phyloP scores from a whole-genome alignment of 352 stramenopile genomes.

The Globisporangium cystogenes region DNA sequence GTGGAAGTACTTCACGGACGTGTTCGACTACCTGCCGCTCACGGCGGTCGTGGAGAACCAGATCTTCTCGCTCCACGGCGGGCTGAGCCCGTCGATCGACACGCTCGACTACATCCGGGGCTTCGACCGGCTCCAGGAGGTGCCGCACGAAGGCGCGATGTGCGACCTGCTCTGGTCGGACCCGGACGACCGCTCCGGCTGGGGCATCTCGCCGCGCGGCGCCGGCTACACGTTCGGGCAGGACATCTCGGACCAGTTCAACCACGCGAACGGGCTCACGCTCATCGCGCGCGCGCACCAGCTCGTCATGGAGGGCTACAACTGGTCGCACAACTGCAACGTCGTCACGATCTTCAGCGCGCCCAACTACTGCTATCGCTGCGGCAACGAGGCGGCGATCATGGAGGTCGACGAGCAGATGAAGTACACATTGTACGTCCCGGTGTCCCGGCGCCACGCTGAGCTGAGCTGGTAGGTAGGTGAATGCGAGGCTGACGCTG shows the following conservation, averaged over 20 bases:
- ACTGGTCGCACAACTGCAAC: slow-evolving; percentile 95
- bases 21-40: slow-evolving; percentile 96
- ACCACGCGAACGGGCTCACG: slow-evolving; percentile 90
- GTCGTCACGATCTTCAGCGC: slow-evolving; percentile 99
- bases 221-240: slow-evolving; percentile 92
- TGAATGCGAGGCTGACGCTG: no score
- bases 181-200: slow-evolving; percentile 92
- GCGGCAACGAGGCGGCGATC: slow-evolving; percentile 97
- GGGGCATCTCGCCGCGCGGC: slow-evolving; percentile 93
- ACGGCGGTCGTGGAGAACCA: slow-evolving; percentile 95
- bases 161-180: slow-evolving; percentile 98
- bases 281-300: slow-evolving; percentile 94
- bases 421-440: slow-evolving; percentile 93
- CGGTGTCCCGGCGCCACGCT: no score
- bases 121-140: slow-evolving; percentile 94
- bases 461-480: no score
- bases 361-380: slow-evolving; percentile 99
- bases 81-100: slow-evolving; percentile 84
- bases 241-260: slow-evolving; percentile 92
- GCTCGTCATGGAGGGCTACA: slow-evolving; percentile 92
- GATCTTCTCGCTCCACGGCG: slow-evolving; percentile 86
- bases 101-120: slow-evolving; percentile 93
- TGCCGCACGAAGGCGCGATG: slow-evolving; percentile 97
- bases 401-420: slow-evolving; percentile 96
- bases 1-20: slow-evolving; percentile 79